phyloP scores from a whole-genome alignment of 768 basidiomycete species.

The Mycena alexandri region DNA sequence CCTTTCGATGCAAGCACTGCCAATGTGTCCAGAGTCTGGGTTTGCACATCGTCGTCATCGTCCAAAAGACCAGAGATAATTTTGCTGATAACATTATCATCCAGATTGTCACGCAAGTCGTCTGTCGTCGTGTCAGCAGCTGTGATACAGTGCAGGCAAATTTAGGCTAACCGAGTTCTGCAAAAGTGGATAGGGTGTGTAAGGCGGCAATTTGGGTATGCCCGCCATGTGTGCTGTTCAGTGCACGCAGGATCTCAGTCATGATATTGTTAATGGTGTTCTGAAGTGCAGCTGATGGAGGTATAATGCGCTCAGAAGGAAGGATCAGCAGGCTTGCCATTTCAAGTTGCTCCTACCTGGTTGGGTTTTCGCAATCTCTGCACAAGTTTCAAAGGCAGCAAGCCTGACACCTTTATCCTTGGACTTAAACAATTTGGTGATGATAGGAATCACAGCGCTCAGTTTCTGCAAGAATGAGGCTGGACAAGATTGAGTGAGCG shows the following conservation, averaged over 20 bases:
- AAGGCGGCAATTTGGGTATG: slow-evolving; percentile 3
- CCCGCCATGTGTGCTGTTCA: not conserved
- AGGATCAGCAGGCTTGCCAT: not conserved
- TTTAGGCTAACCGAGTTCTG: not conserved
- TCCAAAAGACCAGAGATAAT: not conserved
- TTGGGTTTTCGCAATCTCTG: not conserved
- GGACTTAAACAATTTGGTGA: not conserved
- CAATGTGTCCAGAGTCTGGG: slow-evolving; percentile 8
- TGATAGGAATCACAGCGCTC: not conserved
- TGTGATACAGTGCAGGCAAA: not conserved
- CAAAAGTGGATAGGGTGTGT: not conserved
- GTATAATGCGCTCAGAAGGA: not conserved
- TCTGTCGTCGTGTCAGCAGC: not conserved
- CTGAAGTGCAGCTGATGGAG: not conserved
- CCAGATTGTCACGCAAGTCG: not conserved
- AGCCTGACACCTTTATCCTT: not conserved
- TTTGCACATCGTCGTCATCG: not conserved
- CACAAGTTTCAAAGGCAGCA: not conserved
- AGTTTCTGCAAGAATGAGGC: not conserved
- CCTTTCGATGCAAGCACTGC: not conserved
- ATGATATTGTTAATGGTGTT: not conserved
- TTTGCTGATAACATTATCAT: not conserved
- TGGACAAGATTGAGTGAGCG: not conserved
- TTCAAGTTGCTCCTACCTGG: not conserved
- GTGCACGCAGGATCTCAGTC: not conserved